phyloP scores from a whole-genome alignment of 495 filamentous ascomycete genomes.

The Letharia columbiana region DNA sequence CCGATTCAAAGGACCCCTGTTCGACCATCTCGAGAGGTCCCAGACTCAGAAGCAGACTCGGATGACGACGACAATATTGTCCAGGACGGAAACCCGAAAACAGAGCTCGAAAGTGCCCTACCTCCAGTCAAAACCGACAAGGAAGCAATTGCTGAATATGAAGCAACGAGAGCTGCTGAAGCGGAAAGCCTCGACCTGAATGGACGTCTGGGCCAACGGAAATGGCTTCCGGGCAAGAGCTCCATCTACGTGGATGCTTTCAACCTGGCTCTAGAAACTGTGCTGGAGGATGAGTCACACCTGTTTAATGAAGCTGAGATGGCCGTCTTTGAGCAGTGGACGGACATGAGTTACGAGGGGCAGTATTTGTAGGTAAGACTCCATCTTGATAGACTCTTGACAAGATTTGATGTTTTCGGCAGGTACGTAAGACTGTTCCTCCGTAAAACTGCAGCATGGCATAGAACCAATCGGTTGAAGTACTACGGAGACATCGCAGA shows the following conservation, averaged over 20 bases:
- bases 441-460: constrained; percentile 91
- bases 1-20: constrained; percentile 11
- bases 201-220: constrained; percentile 43
- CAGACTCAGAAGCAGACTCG: constrained; percentile 32
- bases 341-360: constrained; percentile 66
- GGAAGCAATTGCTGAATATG: constrained; percentile 74
- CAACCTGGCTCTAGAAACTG: constrained; percentile 84
- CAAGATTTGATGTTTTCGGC: constrained; percentile 12
- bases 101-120: constrained; percentile 70
- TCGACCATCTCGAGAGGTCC: constrained; percentile 25
- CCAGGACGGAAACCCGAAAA: constrained; percentile 37
- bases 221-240: constrained; percentile 57
- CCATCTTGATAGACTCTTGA: not conserved
- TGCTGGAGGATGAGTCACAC: constrained; percentile 80
- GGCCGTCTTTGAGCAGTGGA: constrained; percentile 70
- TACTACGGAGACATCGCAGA: constrained; percentile 81
- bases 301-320: constrained; percentile 77
- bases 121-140: constrained; percentile 57
- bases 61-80: constrained; percentile 32
- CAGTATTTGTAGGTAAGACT: constrained; percentile 69
- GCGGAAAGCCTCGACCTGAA: constrained; percentile 34
- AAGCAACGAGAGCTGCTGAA: constrained; percentile 45
- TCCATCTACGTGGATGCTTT: constrained; percentile 98
- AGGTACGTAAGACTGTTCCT: constrained; percentile 91
- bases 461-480: constrained; percentile 65